Conservation (phyloP, 23 red algal species). For the Porphyridium purpureum region DNA sequence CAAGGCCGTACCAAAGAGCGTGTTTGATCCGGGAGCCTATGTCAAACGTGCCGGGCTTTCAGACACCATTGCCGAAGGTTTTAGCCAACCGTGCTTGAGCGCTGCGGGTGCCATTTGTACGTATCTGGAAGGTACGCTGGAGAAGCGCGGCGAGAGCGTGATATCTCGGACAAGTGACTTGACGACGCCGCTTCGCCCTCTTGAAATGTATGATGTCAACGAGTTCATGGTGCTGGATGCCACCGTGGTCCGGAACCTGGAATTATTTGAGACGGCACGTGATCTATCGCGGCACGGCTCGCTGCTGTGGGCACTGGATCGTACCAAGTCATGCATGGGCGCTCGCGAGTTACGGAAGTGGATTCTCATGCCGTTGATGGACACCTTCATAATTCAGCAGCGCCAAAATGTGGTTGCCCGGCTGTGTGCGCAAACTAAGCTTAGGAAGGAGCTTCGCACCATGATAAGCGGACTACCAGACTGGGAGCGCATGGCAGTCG, state of each 20-base stretch:
- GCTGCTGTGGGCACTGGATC: slow-evolving; percentile 55
- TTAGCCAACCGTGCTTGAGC: background rate
- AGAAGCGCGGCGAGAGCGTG: no score
- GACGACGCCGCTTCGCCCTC: no score
- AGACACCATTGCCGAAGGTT: background rate
- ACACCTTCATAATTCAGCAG: slow-evolving; percentile 9
- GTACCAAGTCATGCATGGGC: slow-evolving; percentile 68
- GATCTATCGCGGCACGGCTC: slow-evolving; percentile 49
- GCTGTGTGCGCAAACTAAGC: slow-evolving; percentile 6
- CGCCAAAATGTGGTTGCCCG: slow-evolving; percentile 32
- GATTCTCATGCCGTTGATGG: slow-evolving; percentile 36
- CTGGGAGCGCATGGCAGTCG: slow-evolving; percentile 54
- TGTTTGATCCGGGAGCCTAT: background rate
- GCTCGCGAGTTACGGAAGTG: slow-evolving; percentile 51
- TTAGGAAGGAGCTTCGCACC: slow-evolving; percentile 8
- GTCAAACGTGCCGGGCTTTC: background rate
- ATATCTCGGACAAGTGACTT: no score
- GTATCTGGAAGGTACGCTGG: background rate
- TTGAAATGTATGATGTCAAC: no score
- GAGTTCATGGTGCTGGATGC: slow-evolving; percentile 28
- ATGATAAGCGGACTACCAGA: slow-evolving; percentile 31
- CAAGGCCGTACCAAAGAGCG: background rate
- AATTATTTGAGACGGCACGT: slow-evolving; percentile 41
- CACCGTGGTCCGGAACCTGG: slow-evolving; percentile 53
- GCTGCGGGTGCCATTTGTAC: background rate